Percentiles rank a stretch among this genome's conserved stretches.
Evolutionary conservation across 208 protist genomes (phyloP).

Genomic region (Vickermania spadyakhi): DNA sequence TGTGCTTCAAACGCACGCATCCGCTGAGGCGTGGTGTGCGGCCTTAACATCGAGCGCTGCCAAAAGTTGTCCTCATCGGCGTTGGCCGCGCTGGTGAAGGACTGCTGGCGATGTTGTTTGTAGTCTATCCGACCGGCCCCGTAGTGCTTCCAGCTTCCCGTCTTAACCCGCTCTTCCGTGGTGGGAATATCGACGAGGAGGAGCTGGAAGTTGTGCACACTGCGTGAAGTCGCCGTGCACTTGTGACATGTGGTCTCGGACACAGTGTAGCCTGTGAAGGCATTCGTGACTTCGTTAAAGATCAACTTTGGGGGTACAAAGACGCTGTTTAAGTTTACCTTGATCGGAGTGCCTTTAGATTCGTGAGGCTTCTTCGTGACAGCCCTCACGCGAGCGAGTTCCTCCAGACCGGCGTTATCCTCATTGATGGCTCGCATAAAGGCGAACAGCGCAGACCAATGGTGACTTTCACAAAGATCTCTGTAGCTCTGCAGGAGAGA

Average conservation of each 20-base stretch:
- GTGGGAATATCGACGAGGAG: conserved; percentile 72
- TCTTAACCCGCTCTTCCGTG: conserved; percentile 29
- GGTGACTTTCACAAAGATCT: conserved; percentile 11
- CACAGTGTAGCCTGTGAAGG: conserved; percentile 70
- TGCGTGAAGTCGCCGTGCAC: conserved; percentile 48
- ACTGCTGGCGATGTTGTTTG: neutral
- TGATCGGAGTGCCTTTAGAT: too few relatives aligned
- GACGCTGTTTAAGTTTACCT: conserved; percentile 28
- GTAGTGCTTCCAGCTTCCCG: conserved; percentile 21
- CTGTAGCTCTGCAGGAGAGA: neutral
- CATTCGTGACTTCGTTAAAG: conserved; percentile 58
- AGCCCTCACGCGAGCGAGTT: conserved; percentile 15
- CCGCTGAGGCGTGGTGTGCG: neutral
- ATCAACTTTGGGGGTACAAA: conserved; percentile 32
- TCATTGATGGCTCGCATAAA: conserved; percentile 64
- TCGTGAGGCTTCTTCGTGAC: too few relatives aligned
- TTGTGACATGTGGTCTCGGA: conserved; percentile 62
- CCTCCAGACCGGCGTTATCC: conserved; percentile 56
- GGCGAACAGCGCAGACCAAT: conserved; percentile 20
- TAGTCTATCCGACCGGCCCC: neutral
- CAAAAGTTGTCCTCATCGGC: too few relatives aligned
- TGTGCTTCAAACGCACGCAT: neutral
- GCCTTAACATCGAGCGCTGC: neutral
- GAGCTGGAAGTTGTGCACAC: conserved; percentile 59
- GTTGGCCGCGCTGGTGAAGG: neutral